Percentiles rank a stretch among this genome's conserved stretches.
phyloP scores from a whole-genome alignment of 768 basidiomycete species.

The Lyophyllum semitale region DNA sequence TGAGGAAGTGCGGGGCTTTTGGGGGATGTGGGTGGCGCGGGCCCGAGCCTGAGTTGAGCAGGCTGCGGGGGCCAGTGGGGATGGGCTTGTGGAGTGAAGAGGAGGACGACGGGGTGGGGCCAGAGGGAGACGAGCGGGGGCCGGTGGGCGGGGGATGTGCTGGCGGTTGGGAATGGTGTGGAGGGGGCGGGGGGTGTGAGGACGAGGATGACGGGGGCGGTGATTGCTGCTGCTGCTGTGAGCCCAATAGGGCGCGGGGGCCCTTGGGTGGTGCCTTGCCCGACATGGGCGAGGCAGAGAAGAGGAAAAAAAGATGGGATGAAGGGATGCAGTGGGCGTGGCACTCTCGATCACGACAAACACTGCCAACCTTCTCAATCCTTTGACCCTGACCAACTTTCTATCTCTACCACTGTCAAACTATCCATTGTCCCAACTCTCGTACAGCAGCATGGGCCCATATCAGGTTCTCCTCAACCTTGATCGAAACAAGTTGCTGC shows the following conservation, averaged over 20 bases:
- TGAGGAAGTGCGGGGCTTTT: not conserved
- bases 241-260: conserved; percentile 65
- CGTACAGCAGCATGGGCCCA: conserved; percentile 20
- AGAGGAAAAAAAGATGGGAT: not conserved
- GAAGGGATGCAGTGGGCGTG: not conserved
- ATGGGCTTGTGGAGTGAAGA: conserved; percentile 19
- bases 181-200: conserved; percentile 9
- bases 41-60: conserved; percentile 7
- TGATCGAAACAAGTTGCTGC: conserved; percentile 19
- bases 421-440: not conserved
- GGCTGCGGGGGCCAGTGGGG: conserved; percentile 25
- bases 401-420: not conserved
- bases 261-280: conserved; percentile 78
- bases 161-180: not conserved
- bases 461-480: conserved; percentile 18
- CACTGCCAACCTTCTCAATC: not conserved
- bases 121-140: conserved; percentile 48
- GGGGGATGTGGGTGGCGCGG: not conserved
- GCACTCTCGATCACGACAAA: conserved; percentile 1
- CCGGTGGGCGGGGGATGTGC: conserved; percentile 27
- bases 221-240: conserved; percentile 39
- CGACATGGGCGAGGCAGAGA: conserved; percentile 50
- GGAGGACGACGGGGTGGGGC: conserved; percentile 21
- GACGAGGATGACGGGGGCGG: conserved; percentile 21
- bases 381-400: not conserved